These are phyloP conservation scores for Sisymbrium altissimum DNA, from an alignment of 345 rosid species.

Conservation along the genomic window DNA sequence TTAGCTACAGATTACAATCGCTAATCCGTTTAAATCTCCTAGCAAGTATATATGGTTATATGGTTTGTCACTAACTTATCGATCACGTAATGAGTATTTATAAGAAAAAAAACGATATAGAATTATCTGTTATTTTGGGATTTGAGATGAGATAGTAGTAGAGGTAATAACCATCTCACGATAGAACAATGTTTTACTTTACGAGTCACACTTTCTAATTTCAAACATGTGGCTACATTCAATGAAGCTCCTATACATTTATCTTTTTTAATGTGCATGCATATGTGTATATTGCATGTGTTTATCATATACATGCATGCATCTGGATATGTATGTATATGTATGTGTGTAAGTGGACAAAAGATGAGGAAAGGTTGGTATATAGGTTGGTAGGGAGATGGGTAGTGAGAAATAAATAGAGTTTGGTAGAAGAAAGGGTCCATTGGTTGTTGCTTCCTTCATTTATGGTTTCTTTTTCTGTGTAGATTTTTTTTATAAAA, in stretches of 20 bases:
- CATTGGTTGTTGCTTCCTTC: constrained; percentile 39
- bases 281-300: background rate
- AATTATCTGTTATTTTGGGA: background rate
- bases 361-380: constrained; percentile 35
- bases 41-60: too few relatives aligned
- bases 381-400: constrained; percentile 38
- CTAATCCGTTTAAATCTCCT: too few relatives aligned
- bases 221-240: constrained; percentile 17
- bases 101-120: background rate
- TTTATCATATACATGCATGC: constrained; percentile 4
- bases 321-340: background rate
- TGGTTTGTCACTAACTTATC: background rate
- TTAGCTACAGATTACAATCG: too few relatives aligned
- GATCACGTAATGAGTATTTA: background rate
- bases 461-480: constrained; percentile 5
- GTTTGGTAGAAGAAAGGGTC: constrained; percentile 41
- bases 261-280: too few relatives aligned
- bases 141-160: constrained; percentile 3
- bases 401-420: constrained; percentile 33
- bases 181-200: constrained; percentile 1
- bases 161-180: background rate
- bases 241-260: background rate
- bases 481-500: background rate
- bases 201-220: background rate
- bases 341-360: constrained; percentile 30